These are phyloP conservation scores for Trypanosoma rangeli DNA, from an alignment of 208 protist genomes.

Conservation along the genomic window DNA sequence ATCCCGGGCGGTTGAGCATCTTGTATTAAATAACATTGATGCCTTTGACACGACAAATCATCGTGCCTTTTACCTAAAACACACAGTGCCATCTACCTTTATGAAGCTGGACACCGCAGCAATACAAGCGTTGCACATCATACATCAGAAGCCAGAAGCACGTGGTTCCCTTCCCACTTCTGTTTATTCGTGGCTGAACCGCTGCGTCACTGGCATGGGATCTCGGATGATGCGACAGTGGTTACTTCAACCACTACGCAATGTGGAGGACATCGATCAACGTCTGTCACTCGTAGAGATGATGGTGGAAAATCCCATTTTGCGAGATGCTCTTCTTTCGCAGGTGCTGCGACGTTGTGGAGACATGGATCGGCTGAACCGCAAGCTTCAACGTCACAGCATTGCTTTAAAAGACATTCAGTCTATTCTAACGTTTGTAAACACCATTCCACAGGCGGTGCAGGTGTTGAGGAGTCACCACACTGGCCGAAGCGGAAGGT, in stretches of 20 bases:
- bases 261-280: constrained; percentile 90
- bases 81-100: constrained; percentile 81
- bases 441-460: constrained; percentile 62
- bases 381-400: constrained; percentile 87
- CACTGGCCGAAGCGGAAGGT: constrained; percentile 58
- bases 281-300: constrained; percentile 93
- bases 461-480: constrained; percentile 68
- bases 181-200: constrained; percentile 94
- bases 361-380: constrained; percentile 93
- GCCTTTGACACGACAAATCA: constrained; percentile 69
- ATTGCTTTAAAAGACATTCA: constrained; percentile 88
- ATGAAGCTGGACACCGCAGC: constrained; percentile 95
- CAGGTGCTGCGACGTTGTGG: constrained; percentile 90
- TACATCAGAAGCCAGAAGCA: constrained; percentile 84
- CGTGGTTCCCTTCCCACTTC: constrained; percentile 68
- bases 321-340: constrained; percentile 79
- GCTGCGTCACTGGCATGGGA: constrained; percentile 96
- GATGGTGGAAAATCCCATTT: constrained; percentile 85
- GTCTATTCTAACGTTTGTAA: constrained; percentile 83
- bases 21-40: constrained; percentile 57
- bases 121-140: constrained; percentile 90
- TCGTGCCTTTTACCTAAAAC: constrained; percentile 77
- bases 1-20: constrained; percentile 56
- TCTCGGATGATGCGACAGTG: constrained; percentile 95
- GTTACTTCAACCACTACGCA: constrained; percentile 96